Percentiles rank a stretch among this genome's conserved stretches.
Conservation (phyloP, 2,329 filamentous ascomycete genomes). For the Monosporascus sp. region DNA sequence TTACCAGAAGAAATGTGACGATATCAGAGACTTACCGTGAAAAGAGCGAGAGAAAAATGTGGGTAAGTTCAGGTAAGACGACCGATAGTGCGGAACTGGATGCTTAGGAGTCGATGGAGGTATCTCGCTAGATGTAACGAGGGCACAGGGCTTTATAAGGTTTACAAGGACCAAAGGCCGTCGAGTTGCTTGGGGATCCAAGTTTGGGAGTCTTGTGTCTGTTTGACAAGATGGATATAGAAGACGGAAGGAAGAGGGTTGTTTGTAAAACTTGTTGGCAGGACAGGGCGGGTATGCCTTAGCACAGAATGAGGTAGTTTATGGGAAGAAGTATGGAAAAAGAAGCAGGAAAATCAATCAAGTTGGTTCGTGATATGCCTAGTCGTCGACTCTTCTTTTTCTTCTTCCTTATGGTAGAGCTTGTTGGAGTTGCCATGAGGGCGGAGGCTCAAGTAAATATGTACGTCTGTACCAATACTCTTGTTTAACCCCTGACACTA, state of each 20-base stretch:
- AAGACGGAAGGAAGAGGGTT: constrained; percentile 9
- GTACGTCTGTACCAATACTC: not conserved
- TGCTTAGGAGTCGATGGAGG: not conserved
- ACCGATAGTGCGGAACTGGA: not conserved
- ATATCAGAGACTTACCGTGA: not conserved
- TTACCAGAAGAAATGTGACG: not conserved
- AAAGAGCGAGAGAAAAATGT: not conserved
- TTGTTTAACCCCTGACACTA: not conserved
- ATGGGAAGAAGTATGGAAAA: not conserved
- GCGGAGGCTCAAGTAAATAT: not conserved
- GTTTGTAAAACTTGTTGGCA: constrained; percentile 20
- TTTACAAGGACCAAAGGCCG: constrained; percentile 2
- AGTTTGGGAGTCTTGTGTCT: constrained; percentile 13
- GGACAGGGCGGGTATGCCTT: constrained; percentile 2
- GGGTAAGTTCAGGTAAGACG: not conserved
- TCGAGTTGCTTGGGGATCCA: constrained; percentile 11
- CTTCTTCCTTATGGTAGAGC: not conserved
- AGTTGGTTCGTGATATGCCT: not conserved
- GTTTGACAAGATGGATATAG: constrained; percentile 18
- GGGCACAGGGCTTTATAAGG: constrained; percentile 18
- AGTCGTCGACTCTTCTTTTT: not conserved
- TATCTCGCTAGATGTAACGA: constrained; percentile 6
- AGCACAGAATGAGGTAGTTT: not conserved
- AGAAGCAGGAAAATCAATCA: not conserved
- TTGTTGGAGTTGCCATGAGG: not conserved